phyloP scores from a whole-genome alignment of 1,284 basidiomycete genomes.

The Melampsora americana region DNA sequence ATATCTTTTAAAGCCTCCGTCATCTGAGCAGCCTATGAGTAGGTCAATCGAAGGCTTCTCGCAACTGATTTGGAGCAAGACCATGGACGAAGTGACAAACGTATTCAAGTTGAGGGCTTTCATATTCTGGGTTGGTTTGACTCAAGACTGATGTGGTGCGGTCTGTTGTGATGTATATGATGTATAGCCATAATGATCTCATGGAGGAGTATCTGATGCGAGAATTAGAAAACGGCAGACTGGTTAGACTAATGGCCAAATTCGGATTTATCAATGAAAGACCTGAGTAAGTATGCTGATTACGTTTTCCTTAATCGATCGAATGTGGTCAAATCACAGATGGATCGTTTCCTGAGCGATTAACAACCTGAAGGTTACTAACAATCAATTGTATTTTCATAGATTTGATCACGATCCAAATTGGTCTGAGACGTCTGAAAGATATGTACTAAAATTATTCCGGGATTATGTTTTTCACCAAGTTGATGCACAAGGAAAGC shows the following conservation, averaged over 20 bases:
- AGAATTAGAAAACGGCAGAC: slow-evolving; percentile 92
- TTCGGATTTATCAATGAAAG: slow-evolving; percentile 98
- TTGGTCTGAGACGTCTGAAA: slow-evolving; percentile 97
- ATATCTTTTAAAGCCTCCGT: slow-evolving; percentile 73
- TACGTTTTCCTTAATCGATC: not conserved
- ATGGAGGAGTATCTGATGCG: slow-evolving; percentile 79
- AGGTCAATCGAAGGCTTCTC: slow-evolving; percentile 75
- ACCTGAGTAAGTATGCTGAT: slow-evolving; percentile 69
- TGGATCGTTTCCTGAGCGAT: not conserved
- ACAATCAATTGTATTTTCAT: not conserved
- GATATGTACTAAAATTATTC: slow-evolving; percentile 97
- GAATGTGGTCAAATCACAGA: not conserved
- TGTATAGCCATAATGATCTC: slow-evolving; percentile 60
- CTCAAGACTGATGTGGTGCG: not conserved
- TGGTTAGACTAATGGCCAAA: slow-evolving; percentile 88
- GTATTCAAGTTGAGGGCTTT: slow-evolving; percentile 64
- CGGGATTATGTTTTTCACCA: slow-evolving; percentile 98
- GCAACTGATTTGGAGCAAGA: slow-evolving; percentile 70
- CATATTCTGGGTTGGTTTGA: slow-evolving; percentile 20
- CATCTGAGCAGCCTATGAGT: slow-evolving; percentile 51
- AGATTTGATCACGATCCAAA: slow-evolving; percentile 90
- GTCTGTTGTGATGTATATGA: not conserved
- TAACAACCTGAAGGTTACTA: not conserved
- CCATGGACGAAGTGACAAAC: slow-evolving; percentile 79
- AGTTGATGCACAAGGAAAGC: slow-evolving; percentile 82